Base-by-base conservation (phyloP, 768 basidiomycete genomes). In the Rubroboletus pulcherrimus region DNA sequence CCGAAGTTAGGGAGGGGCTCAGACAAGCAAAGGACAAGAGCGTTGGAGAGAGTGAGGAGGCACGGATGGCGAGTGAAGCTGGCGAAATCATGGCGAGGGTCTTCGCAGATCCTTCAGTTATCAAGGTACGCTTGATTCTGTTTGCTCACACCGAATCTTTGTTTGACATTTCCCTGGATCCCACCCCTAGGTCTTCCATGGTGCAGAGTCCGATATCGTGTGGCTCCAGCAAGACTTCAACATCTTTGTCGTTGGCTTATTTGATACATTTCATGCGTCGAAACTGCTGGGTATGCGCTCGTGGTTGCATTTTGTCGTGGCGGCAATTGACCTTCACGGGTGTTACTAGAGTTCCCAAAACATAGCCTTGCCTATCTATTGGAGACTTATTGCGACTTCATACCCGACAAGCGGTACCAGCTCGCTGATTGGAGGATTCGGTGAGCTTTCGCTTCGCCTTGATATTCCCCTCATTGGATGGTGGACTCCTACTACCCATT, bases 221-320 rank as follows among this genome's bases (percentile, higher is more conserved):
- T 98, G 97, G 97, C 80, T 98, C 17, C 96, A 99, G 68, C 91
- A 93, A 71, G 89, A 98, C 67, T 95, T 98, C 68, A 91, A 91
- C 55, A 66, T 98, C 8, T 98, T 93, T 71, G 78, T 98, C 50
- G 94, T 99, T 57, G 91, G 93, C 54, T 73, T 98, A n/a, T 98
- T 99, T 68, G 96, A 99, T 67, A 98, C 97, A 0, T 98, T 84
- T 69, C 93, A 98, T 62, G 96, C 95, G 1, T 93, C 95, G 0
- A 91, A 89, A 65, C 74, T 90, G 1, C 76, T 98, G 48, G 86
- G 90, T 90, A 65, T 48, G 52, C 12, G 19, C 11, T 44, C 30
- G 2, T 21, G 34, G 8, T 35, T 44, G 8, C 31, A 30, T 38
- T 19, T 55, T 48, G 17, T 54, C 39, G 38, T 47, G 21, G 2